Evolutionary conservation across 106 monocot genomes (phyloP).

Genomic region (Hemerocallis citrina): DNA sequence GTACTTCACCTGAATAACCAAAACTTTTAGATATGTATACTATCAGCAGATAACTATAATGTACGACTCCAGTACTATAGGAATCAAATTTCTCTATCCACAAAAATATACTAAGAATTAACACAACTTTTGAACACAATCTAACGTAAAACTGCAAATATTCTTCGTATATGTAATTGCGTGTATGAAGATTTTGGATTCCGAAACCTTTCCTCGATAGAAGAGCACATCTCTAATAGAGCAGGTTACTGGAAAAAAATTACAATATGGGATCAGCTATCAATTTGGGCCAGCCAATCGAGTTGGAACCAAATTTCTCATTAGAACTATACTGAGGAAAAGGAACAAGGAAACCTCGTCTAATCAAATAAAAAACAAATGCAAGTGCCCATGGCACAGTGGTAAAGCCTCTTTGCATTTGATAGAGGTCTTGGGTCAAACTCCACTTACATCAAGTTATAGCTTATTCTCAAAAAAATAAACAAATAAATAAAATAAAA

Average conservation of each 20-base stretch:
- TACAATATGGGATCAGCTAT: neutral
- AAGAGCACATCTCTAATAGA: neutral
- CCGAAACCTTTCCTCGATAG: neutral
- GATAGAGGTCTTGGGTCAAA: too few species aligned
- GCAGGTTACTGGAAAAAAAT: neutral
- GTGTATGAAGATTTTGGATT: neutral
- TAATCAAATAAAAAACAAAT: too few species aligned
- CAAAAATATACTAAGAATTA: neutral
- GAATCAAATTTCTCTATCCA: neutral
- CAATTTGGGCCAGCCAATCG: neutral
- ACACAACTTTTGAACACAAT: neutral
- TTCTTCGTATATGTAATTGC: neutral
- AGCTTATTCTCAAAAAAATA: too few species aligned
- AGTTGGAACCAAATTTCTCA: neutral
- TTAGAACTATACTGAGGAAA: neutral
- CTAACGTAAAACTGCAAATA: neutral
- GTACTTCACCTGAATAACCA: slow-evolving; percentile 19
- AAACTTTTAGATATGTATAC: neutral
- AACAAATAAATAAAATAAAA: too few species aligned
- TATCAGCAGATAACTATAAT: neutral
- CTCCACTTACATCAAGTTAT: too few species aligned
- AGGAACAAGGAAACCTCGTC: too few species aligned
- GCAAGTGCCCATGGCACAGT: too few species aligned
- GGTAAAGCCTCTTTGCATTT: too few species aligned
- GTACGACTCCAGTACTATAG: neutral